Evolutionary conservation across 1,284 basidiomycete species (phyloP), one percentile per base, ranked within the genome.

Genomic region (Ceratorhiza oryzae-sativae): DNA sequence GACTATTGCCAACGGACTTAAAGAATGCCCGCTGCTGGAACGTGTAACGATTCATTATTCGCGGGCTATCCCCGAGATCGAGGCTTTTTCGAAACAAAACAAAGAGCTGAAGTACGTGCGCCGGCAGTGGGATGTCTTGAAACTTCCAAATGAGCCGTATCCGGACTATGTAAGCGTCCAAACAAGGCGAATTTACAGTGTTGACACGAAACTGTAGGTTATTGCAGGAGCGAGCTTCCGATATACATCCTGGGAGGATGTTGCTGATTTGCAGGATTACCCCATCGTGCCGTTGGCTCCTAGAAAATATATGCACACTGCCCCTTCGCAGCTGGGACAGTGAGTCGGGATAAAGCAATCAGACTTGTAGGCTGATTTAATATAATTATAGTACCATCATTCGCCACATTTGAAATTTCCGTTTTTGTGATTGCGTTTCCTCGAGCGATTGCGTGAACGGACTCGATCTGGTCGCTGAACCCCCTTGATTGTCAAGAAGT

Each of bases 201-300:
- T 15, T 34, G 18, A 55, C 34, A 9, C 15, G 18, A 12, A 6
- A 30, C 18, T 13, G n/a, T 6, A 58, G 55, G 13, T 58, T 30
- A 18, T 58, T 12, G 10, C 30, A n/a, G 55, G 55, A 3, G 55
- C 15, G n/a, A 36, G 20, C 20, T 36, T 58, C n/a, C 15, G 20
- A 10, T 58, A 58, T 58, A 30, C 55, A 15, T 58, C 55, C 39
- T 58, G 55, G 55, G 30, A 58, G n/a, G 55, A 58, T n/a, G n/a
- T 58, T 39, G 55, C 55, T 9, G 20, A 8, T 10, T 12, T 8
- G 13, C 55, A 58, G 30, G 5, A 15, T n/a, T 30, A 20, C 20
- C 53, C 53, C 23, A 27, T 56, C 8, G 13, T 15, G 25, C n/a
- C 53, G 3, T 3, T 56, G 9, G n/a, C 55, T 15, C 55, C 55